Base-by-base conservation (phyloP, 2,329 filamentous ascomycete species). In the Lojkania enalia region DNA sequence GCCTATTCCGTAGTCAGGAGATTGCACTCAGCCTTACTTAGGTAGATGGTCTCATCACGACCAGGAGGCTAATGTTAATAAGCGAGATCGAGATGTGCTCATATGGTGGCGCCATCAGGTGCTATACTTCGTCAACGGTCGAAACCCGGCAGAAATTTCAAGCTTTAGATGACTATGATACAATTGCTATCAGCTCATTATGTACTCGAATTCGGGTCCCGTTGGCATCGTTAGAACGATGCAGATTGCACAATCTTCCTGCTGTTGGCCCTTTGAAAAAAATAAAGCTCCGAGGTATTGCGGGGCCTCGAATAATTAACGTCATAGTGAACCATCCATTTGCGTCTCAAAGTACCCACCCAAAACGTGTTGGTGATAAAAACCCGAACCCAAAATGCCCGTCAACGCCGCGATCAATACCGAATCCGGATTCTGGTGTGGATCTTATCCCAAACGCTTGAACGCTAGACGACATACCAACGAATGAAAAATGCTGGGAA, bases 381-480 rank as follows among this genome's bases (percentile, higher is more conserved):
- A 44, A 27, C 48, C 48, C 29, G 51, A 44, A 20, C 23, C 43
- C 48, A 47, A 27, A 39, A 48, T 42, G 43, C 46, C 46, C 53
- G 44, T 44, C 46, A 58, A 58, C 55, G 49, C 60, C 58, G 43
- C 51, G 32, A 36, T 35, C 49, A 44, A 50, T 41, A 43, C 46
- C 48, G 42, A 36, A 52, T 52, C 48, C 50, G 59, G 42, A 57
- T 49, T 52, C 48, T 39, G 48, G 33, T 51, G 57, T 44, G 44
- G 43, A 55, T 49, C 52, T 47, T 41, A 38, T 49, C 57, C 52
- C 58, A 57, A 58, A 60, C 57, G 64, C 63, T 68, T 58, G 46
- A 68, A 66, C 64, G 64, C 64, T 61, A 55, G 49, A 55, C 56
- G 48, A 49, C 39, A 47, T 35, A 51, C 58, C 49, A 36, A 52